phyloP scores from a whole-genome alignment of 108 stramenopile genomes.

The Schizochytrium sp. region DNA sequence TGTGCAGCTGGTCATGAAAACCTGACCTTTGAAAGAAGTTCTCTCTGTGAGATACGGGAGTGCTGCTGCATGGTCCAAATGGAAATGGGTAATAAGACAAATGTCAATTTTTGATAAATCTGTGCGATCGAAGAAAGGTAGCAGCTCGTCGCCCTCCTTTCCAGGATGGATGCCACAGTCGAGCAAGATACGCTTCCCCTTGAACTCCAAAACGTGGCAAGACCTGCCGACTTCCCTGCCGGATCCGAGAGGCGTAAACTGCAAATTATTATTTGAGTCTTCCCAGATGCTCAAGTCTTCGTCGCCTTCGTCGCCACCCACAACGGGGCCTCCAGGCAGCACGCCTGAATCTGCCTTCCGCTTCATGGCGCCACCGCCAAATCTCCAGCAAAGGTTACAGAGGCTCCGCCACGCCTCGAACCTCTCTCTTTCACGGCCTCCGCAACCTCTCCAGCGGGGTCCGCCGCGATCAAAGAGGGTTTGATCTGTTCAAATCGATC shows the following conservation, averaged over 20 bases:
- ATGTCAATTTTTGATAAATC: slow-evolving; percentile 67
- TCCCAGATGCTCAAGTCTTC: slow-evolving; percentile 52
- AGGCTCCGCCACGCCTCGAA: neutral
- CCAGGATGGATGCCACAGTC: slow-evolving; percentile 99
- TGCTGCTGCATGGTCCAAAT: slow-evolving; percentile 96
- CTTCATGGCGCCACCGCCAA: slow-evolving; percentile 1
- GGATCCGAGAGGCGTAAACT: slow-evolving; percentile 83
- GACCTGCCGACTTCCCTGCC: slow-evolving; percentile 97
- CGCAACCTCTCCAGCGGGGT: neutral
- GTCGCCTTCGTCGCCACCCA: neutral
- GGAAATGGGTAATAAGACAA: slow-evolving; percentile 91
- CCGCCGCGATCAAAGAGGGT: too few species aligned
- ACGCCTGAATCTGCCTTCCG: slow-evolving; percentile 2
- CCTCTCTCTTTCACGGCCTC: neutral
- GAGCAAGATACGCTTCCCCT: slow-evolving; percentile 72
- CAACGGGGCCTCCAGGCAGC: neutral
- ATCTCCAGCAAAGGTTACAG: neutral
- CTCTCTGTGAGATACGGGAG: slow-evolving; percentile 98
- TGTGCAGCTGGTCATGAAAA: slow-evolving; percentile 98
- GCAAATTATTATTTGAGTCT: slow-evolving; percentile 35
- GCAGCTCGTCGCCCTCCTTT: slow-evolving; percentile 89
- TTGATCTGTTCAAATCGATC: too few species aligned
- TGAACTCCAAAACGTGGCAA: slow-evolving; percentile 89
- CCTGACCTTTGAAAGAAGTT: slow-evolving; percentile 88
- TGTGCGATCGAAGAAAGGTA: slow-evolving; percentile 73